Conservation (phyloP, 768 basidiomycete genomes). For the button mushroom (Agaricus bisporus) region DNA sequence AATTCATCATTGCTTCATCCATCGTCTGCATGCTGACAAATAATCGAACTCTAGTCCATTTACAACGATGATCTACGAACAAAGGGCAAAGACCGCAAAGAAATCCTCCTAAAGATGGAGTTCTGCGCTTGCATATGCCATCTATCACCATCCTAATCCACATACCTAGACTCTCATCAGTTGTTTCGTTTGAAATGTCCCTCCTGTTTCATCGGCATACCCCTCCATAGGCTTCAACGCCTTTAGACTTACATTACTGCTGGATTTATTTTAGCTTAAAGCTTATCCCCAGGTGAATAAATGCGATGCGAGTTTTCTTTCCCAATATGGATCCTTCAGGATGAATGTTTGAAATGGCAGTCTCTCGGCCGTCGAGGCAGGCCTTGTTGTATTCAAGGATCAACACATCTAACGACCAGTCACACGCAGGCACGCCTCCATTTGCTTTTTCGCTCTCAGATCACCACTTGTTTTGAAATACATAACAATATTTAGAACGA, state of each 20-base stretch:
- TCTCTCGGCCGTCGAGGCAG: no score
- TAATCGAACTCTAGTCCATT: slow-evolving; percentile 46
- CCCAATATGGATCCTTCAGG: no score
- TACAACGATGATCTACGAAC: slow-evolving; percentile 77
- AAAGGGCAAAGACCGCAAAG: slow-evolving; percentile 33
- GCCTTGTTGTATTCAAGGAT: no score
- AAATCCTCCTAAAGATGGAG: slow-evolving; percentile 7
- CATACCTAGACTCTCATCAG: not conserved
- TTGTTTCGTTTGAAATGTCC: not conserved
- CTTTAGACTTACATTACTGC: not conserved
- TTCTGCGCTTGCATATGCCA: not conserved
- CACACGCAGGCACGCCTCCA: no score
- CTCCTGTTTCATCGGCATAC: not conserved
- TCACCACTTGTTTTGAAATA: no score
- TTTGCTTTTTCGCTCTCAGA: no score
- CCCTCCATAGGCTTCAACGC: slow-evolving; percentile 1
- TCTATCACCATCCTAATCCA: not conserved
- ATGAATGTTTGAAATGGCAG: no score
- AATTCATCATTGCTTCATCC: slow-evolving; percentile 21
- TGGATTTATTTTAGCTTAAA: no score
- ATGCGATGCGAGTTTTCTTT: not conserved
- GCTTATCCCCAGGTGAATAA: not conserved
- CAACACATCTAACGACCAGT: no score
- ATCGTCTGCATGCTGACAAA: not conserved
- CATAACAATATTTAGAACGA: no score